Evolutionary conservation across 2,329 filamentous ascomycete species (phyloP), one percentile per base, ranked within the genome.

Genomic region (Bipolaris gigantea): DNA sequence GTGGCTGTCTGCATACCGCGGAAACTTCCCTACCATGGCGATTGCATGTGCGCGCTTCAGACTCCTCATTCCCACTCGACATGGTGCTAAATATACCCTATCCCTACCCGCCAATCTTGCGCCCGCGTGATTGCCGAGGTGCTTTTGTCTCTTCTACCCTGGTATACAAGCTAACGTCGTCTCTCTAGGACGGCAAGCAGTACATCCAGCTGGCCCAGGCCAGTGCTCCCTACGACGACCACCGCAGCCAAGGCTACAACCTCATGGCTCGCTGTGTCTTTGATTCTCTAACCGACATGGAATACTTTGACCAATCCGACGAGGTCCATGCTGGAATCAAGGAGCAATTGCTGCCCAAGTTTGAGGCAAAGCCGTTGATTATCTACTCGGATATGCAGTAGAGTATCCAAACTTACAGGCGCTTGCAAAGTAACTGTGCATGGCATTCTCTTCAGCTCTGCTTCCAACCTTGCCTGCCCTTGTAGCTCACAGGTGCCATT

Each of bases 251-350:
- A 71, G 88, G 87, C 39, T 89, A 81, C 76, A 89, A 85, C 7
- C 65, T 90, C 48, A 79, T 84, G 15, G 83, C 82, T 44, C 82
- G 85, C 70, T 85, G 82, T 36, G 81, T 83, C 42, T 90, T 90
- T 67, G 80, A 81, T 41, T 85, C 75, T 55, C 65, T 85, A 50
- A 86, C 86, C 11, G 88, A 90, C 70, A 85, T 90, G 83, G 79
- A 83, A 62, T 90, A 83, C 75, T 90, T 89, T 70, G 87, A 90
- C 69, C 76, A 78, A 9, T 77, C 80, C 44, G 85, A 83, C 60
- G 77, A 77, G 61, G 83, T 83, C 30, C 84, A 87, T 61, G 74
- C 74, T 52, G 76, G 73, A 23, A 71, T 86, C 58, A 82, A 81
- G 66, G 66, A 58, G 2, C 39, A 61, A 16, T 45, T 72, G 35